Base-by-base conservation (phyloP, 2,329 filamentous ascomycete genomes). In the Fusarium dimerum region DNA sequence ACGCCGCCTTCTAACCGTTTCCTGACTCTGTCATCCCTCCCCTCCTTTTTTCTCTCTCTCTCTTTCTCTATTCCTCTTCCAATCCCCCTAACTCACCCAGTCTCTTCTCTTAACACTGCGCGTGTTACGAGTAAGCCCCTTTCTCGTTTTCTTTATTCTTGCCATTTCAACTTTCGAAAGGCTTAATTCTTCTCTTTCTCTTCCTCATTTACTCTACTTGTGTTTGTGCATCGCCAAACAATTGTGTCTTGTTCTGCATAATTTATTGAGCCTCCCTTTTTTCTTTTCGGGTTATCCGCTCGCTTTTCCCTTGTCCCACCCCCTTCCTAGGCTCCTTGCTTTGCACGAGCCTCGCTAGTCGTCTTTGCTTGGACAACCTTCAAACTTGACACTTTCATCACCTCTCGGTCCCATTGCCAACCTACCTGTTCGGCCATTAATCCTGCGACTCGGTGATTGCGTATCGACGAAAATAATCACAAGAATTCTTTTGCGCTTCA, bases 241-340 rank as follows among this genome's bases (percentile, higher is more conserved):
- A 26, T 26, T 26, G 20, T 26, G 20, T 26, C 20, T 26, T 26
- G 5, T 26, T 26, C 20, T 26, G 20, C 20, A 26, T 26, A 26
- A 26, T 26, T 26, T 26, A 26, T 26, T 26, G 20, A 26, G 20
- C 20, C 20, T 26, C 20, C 20, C 20, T 12, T 12, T 36, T 9
- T 36, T 32, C 30, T 12, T 32, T 36, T 56, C 54, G 57, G 49
- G 48, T 47, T 51, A 60, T 59, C 61, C 57, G 47, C 49, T 60
- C 57, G 51, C 57, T 60, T 40, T 47, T 46, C 54, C 30, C 40
- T 46, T 43, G 49, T 44, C 44, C 18, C 26, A 16, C 43, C 54
- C 58, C 57, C 57, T 60, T 59, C 61, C 55, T 43, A 43, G 39
- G 57, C 57, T 61, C 59, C 39, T 16, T 40, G 39, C 32, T 15